Conservation (phyloP, 1,139 yeast species). For the Taiozyma onychis region DNA sequence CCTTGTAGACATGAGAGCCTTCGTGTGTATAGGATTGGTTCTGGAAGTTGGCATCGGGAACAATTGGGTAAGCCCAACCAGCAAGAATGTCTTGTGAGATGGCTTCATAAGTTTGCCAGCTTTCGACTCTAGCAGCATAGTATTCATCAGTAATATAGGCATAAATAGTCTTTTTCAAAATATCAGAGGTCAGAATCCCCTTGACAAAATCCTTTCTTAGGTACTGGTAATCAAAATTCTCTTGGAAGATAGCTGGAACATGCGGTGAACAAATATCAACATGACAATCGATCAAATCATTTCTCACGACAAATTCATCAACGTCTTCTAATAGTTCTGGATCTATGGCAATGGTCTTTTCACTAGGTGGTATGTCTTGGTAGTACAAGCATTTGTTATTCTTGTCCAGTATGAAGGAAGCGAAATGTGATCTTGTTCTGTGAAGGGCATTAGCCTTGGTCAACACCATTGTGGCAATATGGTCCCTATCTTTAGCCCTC, state of each 20-base stretch:
- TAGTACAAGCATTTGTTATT: conserved; percentile 74
- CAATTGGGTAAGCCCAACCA: conserved; percentile 89
- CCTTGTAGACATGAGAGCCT: conserved; percentile 82
- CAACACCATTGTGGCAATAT: conserved; percentile 89
- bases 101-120: conserved; percentile 89
- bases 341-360: conserved; percentile 62
- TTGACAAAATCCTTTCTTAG: conserved; percentile 83
- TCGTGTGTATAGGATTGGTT: conserved; percentile 75
- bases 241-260: conserved; percentile 93
- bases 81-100: conserved; percentile 86
- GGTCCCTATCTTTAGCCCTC: conserved; percentile 74
- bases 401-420: conserved; percentile 76
- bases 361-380: conserved; percentile 66
- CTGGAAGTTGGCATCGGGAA: conserved; percentile 76
- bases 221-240: conserved; percentile 88
- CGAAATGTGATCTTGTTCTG: conserved; percentile 70
- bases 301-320: conserved; percentile 74
- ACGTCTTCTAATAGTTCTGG: conserved; percentile 78
- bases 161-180: conserved; percentile 85
- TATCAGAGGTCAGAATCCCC: conserved; percentile 87
- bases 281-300: conserved; percentile 93
- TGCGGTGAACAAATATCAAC: conserved; percentile 93
- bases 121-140: conserved; percentile 89
- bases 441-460: conserved; percentile 84
- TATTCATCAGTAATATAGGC: conserved; percentile 72